Conservation (phyloP, 176 grass and related monocot species). For the Paspalum notatum region DNA sequence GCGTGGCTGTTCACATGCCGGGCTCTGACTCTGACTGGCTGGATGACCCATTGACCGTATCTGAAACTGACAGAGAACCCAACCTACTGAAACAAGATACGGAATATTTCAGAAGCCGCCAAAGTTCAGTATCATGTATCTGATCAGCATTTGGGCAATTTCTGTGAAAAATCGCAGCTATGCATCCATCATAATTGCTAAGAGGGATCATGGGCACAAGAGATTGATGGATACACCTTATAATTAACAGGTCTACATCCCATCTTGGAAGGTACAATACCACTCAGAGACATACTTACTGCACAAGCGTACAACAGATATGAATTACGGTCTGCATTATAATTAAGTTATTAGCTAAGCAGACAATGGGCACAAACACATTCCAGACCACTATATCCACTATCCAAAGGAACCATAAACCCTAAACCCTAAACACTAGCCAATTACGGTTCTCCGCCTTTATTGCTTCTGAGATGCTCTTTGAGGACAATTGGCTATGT, state of each 20-base stretch:
- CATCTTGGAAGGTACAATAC: neutral
- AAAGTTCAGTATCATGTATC: neutral
- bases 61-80: neutral
- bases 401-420: no score
- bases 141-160: neutral
- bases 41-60: neutral
- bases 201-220: neutral
- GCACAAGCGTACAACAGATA: neutral
- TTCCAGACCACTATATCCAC: no score
- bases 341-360: constrained; percentile 8
- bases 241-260: neutral
- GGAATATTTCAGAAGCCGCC: neutral
- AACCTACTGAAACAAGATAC: neutral
- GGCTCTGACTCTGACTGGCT: neutral
- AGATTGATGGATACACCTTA: neutral
- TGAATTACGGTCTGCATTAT: neutral
- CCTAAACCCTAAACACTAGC: no score
- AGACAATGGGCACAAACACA: neutral
- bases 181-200: neutral
- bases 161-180: neutral
- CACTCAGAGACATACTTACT: neutral
- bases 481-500: constrained; percentile 22
- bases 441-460: neutral
- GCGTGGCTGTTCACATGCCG: neutral
- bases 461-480: neutral